Percentiles rank a stretch among this genome's conserved stretches.
phyloP scores from a whole-genome alignment of 805 yeast species.

The Kurtzmaniella cleridarum region DNA sequence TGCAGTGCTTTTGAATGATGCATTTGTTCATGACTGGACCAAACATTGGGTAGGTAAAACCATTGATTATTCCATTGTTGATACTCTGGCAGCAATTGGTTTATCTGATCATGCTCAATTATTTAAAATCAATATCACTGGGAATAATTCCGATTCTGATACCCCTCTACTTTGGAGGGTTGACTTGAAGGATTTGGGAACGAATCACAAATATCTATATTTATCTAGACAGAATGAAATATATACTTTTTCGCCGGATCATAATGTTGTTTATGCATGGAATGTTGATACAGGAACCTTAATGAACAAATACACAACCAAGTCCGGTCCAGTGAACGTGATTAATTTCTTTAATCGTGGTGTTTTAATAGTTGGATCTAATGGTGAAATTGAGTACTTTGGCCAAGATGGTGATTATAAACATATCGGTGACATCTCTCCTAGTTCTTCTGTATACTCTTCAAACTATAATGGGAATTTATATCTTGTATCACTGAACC shows the following conservation, averaged over 20 bases:
- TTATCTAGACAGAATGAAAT: constrained; percentile 1
- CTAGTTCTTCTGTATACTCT: not conserved
- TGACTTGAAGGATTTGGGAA: constrained; percentile 11
- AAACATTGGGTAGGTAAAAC: constrained; percentile 40
- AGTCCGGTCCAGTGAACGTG: constrained; percentile 6
- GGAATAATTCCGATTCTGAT: not conserved
- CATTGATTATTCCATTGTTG: constrained; percentile 4
- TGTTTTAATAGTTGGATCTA: constrained; percentile 8
- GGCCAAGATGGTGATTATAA: constrained; percentile 1
- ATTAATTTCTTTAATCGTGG: constrained; percentile 10
- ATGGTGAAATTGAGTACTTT: constrained; percentile 9
- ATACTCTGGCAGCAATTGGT: constrained; percentile 10
- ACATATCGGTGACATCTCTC: not conserved
- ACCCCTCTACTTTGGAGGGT: constrained; percentile 12
- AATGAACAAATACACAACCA: constrained; percentile 5
- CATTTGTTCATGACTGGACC: constrained; percentile 53
- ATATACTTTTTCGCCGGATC: constrained; percentile 10
- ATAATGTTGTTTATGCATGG: constrained; percentile 8
- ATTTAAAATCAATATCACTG: constrained; percentile 5
- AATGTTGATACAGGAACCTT: constrained; percentile 11
- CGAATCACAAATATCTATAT: constrained; percentile 2
- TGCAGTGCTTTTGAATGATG: constrained; percentile 43
- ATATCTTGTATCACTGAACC: not conserved
- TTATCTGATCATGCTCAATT: constrained; percentile 10
- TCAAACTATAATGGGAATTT: constrained; percentile 1